phyloP scores from a whole-genome alignment of 352 stramenopile species.

The Phytophthora pisi region DNA sequence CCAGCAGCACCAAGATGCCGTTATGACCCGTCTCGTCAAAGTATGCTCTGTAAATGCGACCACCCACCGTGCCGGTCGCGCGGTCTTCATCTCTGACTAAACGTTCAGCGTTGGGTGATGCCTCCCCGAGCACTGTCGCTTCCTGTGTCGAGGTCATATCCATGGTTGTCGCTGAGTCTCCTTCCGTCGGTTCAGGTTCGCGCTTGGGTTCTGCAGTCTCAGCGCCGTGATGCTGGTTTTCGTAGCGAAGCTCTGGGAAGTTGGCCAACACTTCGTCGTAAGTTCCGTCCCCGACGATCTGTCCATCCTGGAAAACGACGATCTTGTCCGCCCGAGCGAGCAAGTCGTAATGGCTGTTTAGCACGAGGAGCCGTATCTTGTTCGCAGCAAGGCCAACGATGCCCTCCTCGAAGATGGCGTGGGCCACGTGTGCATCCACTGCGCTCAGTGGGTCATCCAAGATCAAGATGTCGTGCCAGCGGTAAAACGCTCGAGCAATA shows the following conservation, averaged over 20 bases:
- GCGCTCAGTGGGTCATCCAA: slow-evolving; percentile 84
- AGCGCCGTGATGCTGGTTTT: slow-evolving; percentile 19
- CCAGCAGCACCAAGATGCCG: slow-evolving; percentile 18
- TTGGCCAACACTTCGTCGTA: slow-evolving; percentile 21
- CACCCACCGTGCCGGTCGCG: slow-evolving; percentile 14
- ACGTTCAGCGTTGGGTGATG: not conserved
- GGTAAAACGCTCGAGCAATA: slow-evolving; percentile 92
- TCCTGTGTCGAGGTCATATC: not conserved
- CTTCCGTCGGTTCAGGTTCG: not conserved
- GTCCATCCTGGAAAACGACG: slow-evolving; percentile 34
- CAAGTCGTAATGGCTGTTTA: slow-evolving; percentile 44
- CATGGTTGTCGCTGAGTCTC: not conserved
- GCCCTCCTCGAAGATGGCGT: slow-evolving; percentile 41
- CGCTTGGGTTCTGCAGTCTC: not conserved
- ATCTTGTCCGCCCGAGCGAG: slow-evolving; percentile 33
- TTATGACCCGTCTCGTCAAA: slow-evolving; percentile 29
- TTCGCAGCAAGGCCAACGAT: slow-evolving; percentile 24
- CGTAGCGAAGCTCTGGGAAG: slow-evolving; percentile 15
- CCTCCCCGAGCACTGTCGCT: not conserved
- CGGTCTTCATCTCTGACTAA: slow-evolving; percentile 44
- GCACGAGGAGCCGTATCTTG: slow-evolving; percentile 86
- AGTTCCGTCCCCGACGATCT: slow-evolving; percentile 27
- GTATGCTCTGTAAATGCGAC: slow-evolving; percentile 28
- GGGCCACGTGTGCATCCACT: slow-evolving; percentile 41
- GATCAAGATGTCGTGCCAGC: slow-evolving; percentile 86